Percentiles rank a stretch among this genome's conserved stretches.
Evolutionary conservation across 805 yeast species (phyloP).

Genomic region (Dipodascus albidus): DNA sequence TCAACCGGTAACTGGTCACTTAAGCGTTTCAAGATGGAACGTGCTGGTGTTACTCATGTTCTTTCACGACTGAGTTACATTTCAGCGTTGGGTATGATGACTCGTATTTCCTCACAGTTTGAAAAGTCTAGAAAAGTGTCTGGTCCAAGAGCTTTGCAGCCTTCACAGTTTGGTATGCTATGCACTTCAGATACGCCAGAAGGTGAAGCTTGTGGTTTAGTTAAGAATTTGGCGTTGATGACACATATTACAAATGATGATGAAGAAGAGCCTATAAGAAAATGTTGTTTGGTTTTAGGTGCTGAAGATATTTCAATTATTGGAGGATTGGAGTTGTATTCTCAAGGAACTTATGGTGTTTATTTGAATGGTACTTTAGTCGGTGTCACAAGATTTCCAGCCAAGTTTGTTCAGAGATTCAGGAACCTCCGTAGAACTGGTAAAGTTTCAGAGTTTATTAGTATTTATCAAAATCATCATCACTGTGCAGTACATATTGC

Average conservation of each 20-base stretch:
- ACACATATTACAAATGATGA: slow-evolving; percentile 98
- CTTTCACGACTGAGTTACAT: slow-evolving; percentile 83
- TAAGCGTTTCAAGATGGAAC: slow-evolving; percentile 97
- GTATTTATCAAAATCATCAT: slow-evolving; percentile 81
- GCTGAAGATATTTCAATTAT: slow-evolving; percentile 75
- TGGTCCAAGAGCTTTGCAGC: slow-evolving; percentile 97
- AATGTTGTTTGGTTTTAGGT: slow-evolving; percentile 70
- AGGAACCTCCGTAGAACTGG: slow-evolving; percentile 76
- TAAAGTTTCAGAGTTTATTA: slow-evolving; percentile 77
- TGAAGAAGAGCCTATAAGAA: slow-evolving; percentile 80
- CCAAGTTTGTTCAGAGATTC: slow-evolving; percentile 68
- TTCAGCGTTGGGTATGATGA: slow-evolving; percentile 98
- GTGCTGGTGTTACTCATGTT: slow-evolving; percentile 98
- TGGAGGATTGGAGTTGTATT: slow-evolving; percentile 75
- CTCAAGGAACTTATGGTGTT: slow-evolving; percentile 70
- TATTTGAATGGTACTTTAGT: slow-evolving; percentile 89
- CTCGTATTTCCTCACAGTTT: slow-evolving; percentile 96
- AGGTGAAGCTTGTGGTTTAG: slow-evolving; percentile 99
- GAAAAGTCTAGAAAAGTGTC: slow-evolving; percentile 96
- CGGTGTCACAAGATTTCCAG: slow-evolving; percentile 82
- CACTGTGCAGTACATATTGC: slow-evolving; percentile 94
- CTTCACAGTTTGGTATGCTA: slow-evolving; percentile 98
- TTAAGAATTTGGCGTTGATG: slow-evolving; percentile 93
- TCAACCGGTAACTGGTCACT: slow-evolving; percentile 99
- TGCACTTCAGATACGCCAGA: slow-evolving; percentile 99